Evolutionary conservation across 2,329 filamentous ascomycete species (phyloP).

Genomic region (Tolypocladium amazonense): DNA sequence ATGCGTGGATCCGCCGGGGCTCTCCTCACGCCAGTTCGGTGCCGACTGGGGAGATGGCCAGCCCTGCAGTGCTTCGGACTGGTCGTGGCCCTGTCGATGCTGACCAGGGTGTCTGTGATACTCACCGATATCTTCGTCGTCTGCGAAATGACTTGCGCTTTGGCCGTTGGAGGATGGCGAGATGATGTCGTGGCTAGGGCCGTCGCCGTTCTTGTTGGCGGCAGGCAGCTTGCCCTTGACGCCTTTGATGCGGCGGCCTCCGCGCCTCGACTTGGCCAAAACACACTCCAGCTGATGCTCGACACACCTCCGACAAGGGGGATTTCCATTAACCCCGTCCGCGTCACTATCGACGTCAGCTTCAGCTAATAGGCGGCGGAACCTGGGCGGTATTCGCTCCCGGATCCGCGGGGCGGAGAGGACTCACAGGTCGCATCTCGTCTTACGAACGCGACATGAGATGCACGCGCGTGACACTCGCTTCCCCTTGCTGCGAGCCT

Average conservation of each 20-base stretch:
- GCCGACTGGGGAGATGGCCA: slow-evolving; percentile 8
- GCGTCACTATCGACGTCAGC: slow-evolving; percentile 13
- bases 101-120: not conserved
- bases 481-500: slow-evolving; percentile 12
- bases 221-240: slow-evolving; percentile 4
- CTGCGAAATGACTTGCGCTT: not conserved
- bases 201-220: not conserved
- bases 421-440: slow-evolving; percentile 20
- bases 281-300: slow-evolving; percentile 26
- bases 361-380: slow-evolving; percentile 1
- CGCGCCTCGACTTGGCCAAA: slow-evolving; percentile 27
- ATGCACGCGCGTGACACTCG: slow-evolving; percentile 20
- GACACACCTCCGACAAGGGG: slow-evolving; percentile 26
- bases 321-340: slow-evolving; percentile 21
- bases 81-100: not conserved
- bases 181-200: not conserved
- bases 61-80: not conserved
- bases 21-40: slow-evolving; percentile 7
- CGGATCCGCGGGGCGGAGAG: not conserved
- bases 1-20: slow-evolving; percentile 5
- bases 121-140: slow-evolving; percentile 5
- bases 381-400: not conserved
- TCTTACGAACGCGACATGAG: slow-evolving; percentile 20
- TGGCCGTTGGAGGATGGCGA: not conserved
- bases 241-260: slow-evolving; percentile 23